Conservation (phyloP, 1,284 basidiomycete species). For the Marasmius oreades region DNA sequence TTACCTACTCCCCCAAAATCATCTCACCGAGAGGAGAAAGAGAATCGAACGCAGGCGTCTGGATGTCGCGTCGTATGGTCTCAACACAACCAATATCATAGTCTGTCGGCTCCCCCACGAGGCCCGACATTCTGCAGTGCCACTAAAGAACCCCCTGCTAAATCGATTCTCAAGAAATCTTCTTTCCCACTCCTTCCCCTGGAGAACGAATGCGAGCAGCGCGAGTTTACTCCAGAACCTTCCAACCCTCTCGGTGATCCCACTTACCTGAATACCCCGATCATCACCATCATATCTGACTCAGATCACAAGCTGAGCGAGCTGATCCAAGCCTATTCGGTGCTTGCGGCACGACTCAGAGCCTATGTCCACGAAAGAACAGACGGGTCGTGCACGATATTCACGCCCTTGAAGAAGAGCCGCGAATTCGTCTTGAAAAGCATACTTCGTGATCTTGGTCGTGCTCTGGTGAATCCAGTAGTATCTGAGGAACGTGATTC, state of each 20-base stretch:
- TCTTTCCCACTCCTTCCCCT: conserved; percentile 30
- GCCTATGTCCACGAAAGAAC: conserved; percentile 42
- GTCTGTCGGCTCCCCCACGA: conserved; percentile 37
- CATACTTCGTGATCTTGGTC: conserved; percentile 59
- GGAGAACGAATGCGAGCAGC: conserved; percentile 37
- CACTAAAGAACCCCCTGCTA: conserved; percentile 39
- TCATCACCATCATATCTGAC: conserved; percentile 51
- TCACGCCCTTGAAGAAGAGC: conserved; percentile 61
- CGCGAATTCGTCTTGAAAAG: conserved; percentile 45
- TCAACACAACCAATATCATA: conserved; percentile 50
- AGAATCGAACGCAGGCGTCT: conserved; percentile 34
- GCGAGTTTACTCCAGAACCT: conserved; percentile 71
- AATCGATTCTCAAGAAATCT: conserved; percentile 64
- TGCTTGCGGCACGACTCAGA: conserved; percentile 62
- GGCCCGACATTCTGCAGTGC: conserved; percentile 30
- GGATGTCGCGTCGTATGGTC: conserved; percentile 56
- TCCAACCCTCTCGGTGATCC: conserved; percentile 59
- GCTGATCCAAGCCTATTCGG: conserved; percentile 67
- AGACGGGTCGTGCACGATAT: conserved; percentile 62
- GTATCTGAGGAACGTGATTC: conserved; percentile 26
- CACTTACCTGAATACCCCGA: conserved; percentile 57
- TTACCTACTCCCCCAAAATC: conserved; percentile 66
- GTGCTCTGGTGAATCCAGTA: conserved; percentile 57
- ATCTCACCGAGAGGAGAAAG: conserved; percentile 45
- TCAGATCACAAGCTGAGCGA: conserved; percentile 40